These are phyloP conservation scores for Aureobasidium sp. DNA, from an alignment of 2,329 filamentous ascomycete species.

Conservation along the genomic window DNA sequence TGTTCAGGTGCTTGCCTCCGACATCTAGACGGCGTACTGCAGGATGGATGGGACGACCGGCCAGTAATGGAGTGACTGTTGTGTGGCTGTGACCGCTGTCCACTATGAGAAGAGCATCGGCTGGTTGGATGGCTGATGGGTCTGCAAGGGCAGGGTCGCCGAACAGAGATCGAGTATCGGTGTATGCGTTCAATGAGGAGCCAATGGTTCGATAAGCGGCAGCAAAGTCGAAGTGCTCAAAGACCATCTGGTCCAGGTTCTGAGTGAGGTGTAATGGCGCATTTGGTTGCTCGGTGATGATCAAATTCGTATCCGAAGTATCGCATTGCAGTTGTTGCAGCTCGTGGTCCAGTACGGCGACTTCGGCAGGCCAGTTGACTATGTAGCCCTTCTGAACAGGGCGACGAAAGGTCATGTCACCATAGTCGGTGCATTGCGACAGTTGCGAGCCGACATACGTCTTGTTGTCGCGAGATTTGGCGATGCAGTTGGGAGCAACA, in stretches of 20 bases:
- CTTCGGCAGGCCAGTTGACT: slow-evolving; percentile 94
- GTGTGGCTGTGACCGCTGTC: slow-evolving; percentile 93
- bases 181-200: slow-evolving; percentile 71
- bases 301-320: slow-evolving; percentile 69
- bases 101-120: slow-evolving; percentile 70
- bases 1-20: slow-evolving; percentile 87
- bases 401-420: slow-evolving; percentile 75
- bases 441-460: slow-evolving; percentile 75
- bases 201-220: slow-evolving; percentile 72
- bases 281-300: slow-evolving; percentile 82
- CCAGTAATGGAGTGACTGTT: slow-evolving; percentile 77
- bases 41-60: slow-evolving; percentile 69
- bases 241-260: slow-evolving; percentile 92
- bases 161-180: slow-evolving; percentile 63
- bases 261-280: slow-evolving; percentile 70
- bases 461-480: slow-evolving; percentile 64
- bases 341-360: slow-evolving; percentile 88
- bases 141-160: slow-evolving; percentile 34
- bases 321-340: slow-evolving; percentile 56
- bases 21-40: slow-evolving; percentile 80
- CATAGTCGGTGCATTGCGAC: slow-evolving; percentile 74
- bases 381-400: slow-evolving; percentile 93
- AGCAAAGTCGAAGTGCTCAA: slow-evolving; percentile 92
- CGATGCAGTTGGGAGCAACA: slow-evolving; percentile 80
- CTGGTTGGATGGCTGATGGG: slow-evolving; percentile 23